Conservation (phyloP, 2,329 filamentous ascomycete genomes). For the Diaporthe destruens region DNA sequence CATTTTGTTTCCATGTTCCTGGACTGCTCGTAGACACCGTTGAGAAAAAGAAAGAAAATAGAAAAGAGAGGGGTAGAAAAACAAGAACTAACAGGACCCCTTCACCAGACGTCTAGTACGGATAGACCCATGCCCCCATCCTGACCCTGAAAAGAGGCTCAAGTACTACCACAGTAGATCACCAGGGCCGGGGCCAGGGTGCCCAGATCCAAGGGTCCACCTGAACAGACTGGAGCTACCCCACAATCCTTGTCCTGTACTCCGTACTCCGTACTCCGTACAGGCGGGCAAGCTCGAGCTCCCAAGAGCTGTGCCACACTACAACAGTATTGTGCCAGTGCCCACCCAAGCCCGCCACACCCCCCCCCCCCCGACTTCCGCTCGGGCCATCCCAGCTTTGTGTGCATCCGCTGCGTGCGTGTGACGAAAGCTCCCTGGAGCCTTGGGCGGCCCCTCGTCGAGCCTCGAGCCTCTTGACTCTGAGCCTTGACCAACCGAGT, state of each 20-base stretch:
- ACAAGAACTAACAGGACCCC: not conserved
- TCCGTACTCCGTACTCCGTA: not conserved
- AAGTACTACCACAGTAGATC: not conserved
- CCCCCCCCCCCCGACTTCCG: constrained; percentile 10
- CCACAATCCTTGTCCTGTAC: constrained; percentile 33
- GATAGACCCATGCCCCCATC: not conserved
- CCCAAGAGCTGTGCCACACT: not conserved
- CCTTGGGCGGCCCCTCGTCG: constrained; percentile 10
- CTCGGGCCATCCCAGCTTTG: constrained; percentile 20
- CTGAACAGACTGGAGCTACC: constrained; percentile 37
- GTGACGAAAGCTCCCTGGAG: constrained; percentile 41
- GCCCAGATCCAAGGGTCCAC: constrained; percentile 36
- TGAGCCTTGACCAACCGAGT: not conserved
- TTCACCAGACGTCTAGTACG: not conserved
- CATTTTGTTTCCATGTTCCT: not conserved
- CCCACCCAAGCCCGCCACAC: constrained; percentile 3
- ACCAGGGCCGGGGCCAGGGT: constrained; percentile 18
- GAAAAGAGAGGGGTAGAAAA: too few relatives aligned
- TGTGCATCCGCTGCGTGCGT: constrained; percentile 21
- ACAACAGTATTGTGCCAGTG: not conserved
- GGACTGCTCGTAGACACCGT: not conserved
- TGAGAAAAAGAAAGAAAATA: too few relatives aligned
- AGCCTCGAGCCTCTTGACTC: constrained; percentile 4
- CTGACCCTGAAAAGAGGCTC: constrained; percentile 5
- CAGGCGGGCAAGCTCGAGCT: constrained; percentile 1